Conservation (phyloP, 768 basidiomycete genomes). For the Amanita inopinata region DNA sequence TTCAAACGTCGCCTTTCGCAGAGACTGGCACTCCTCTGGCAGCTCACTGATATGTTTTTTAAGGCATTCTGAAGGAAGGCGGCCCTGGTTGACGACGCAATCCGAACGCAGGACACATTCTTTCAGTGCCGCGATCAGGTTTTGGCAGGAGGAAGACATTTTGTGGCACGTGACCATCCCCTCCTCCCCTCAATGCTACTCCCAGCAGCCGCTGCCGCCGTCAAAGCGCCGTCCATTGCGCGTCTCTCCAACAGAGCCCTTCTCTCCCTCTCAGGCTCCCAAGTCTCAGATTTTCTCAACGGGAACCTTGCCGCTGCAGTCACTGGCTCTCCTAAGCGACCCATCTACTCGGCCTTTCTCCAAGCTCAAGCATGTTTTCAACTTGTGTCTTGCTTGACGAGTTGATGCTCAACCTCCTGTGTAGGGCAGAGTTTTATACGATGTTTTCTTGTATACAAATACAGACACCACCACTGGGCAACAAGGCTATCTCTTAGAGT, state of each 20-base stretch:
- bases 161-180: conserved; percentile 7
- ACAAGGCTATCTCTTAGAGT: conserved; percentile 59
- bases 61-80: conserved; percentile 80
- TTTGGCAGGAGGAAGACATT: conserved; percentile 79
- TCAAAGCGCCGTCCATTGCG: conserved; percentile 44
- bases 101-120: conserved; percentile 79
- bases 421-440: conserved; percentile 85
- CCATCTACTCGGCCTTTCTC: conserved; percentile 63
- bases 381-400: conserved; percentile 9
- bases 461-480: conserved; percentile 28
- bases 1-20: conserved; percentile 78
- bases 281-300: conserved; percentile 75
- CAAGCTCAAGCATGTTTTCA: conserved; percentile 59
- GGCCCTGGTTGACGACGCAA: conserved; percentile 73
- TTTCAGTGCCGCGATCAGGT: conserved; percentile 68
- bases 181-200: conserved; percentile 27
- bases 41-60: conserved; percentile 65
- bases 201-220: conserved; percentile 26
- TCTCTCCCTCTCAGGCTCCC: conserved; percentile 70
- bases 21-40: conserved; percentile 69
- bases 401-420: conserved; percentile 12
- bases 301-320: conserved; percentile 56
- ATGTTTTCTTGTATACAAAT: conserved; percentile 74
- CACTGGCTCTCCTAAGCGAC: conserved; percentile 31
- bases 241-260: conserved; percentile 57